Base-by-base conservation (phyloP, 2,329 filamentous ascomycete species). In the Botrytis tulipae region DNA sequence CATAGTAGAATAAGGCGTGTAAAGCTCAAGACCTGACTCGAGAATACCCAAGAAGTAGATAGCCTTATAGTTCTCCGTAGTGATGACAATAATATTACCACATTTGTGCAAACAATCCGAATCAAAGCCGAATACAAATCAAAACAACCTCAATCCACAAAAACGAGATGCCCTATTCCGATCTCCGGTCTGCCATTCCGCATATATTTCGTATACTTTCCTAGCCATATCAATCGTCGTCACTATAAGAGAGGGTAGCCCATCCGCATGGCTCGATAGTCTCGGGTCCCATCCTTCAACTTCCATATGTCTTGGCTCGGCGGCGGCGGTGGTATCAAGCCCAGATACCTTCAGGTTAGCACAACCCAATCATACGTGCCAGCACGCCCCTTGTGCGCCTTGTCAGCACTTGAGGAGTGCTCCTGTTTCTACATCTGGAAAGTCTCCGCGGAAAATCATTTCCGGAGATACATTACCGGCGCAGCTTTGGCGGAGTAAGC, bases 401-500 rank as follows among this genome's bases (percentile, higher is more conserved):
- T 69, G 66, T 44, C 35, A 57, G 66, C 48, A 44, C 66, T 69
- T 59, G 8, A 10, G 10, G n/a, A 29, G 18, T 69, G 48, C 66
- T 69, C 37, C 25, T 69, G 66, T 57, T 69, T 37, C 66, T 32
- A 69, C 35, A 6, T 57, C 40, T 29, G 51, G 37, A 42, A 22
- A 51, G 63, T 54, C 63, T 67, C 63, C 44, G 44, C 44, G 44
- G 63, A 67, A 42, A 57, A 42, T 57, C 35, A n/a, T 66, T 65
- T n/a, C 59, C 46, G 32, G 59, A 62, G 35, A 51, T 51, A n/a
- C 54, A 48, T 71, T 32, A 25, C 59, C 59, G 59, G 69, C 32
- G 46, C n/a, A 71, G 44, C 25, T 25, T 71, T 63, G 35, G 60
- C 59, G 66, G 66, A 69, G 66, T 59, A 69, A 69, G 66, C 48